A percentile compares a stretch with the other conserved stretches of the same genome.
Evolutionary conservation across 768 basidiomycete genomes (phyloP).

Genomic region (Amanita thiersii): DNA sequence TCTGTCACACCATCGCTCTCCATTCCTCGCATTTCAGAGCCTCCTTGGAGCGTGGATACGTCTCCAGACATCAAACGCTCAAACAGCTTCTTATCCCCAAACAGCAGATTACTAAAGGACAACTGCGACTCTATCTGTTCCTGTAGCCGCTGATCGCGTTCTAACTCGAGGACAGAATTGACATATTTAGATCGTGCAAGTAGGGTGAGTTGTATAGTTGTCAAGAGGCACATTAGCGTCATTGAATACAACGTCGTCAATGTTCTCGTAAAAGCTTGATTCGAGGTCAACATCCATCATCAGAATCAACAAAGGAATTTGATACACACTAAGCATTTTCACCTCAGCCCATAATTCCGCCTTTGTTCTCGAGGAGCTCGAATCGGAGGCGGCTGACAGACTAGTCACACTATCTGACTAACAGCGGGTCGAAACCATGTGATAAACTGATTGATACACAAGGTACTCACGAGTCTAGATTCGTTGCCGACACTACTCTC

Average conservation of each 20-base stretch:
- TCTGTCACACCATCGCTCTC: conserved; percentile 34
- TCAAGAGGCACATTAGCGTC: conserved; percentile 80
- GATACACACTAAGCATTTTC: conserved; percentile 70
- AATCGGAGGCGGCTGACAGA: conserved; percentile 18
- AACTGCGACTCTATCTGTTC: conserved; percentile 35
- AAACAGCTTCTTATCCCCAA: conserved; percentile 19
- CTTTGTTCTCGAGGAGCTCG: conserved; percentile 44
- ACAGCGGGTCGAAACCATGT: background rate
- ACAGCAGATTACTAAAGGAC: conserved; percentile 28
- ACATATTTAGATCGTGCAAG: conserved; percentile 81
- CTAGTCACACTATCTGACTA: conserved; percentile 28
- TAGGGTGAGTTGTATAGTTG: conserved; percentile 77
- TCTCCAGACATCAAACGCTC: conserved; percentile 16
- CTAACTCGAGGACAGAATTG: conserved; percentile 51
- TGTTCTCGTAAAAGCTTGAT: conserved; percentile 76
- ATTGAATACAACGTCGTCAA: conserved; percentile 82
- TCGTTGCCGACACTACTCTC: conserved; percentile 15
- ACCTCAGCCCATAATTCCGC: conserved; percentile 89
- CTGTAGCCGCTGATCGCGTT: conserved; percentile 47
- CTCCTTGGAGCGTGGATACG: conserved; percentile 13
- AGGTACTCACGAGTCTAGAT: conserved; percentile 11
- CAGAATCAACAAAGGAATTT: conserved; percentile 1
- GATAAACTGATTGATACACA: background rate
- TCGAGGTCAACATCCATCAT: conserved; percentile 4
- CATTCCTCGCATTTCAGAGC: conserved; percentile 13